Percentiles rank a stretch among this genome's conserved stretches.
Evolutionary conservation across 176 grass and related monocot genomes (phyloP).

Genomic region (Avena atlantica): DNA sequence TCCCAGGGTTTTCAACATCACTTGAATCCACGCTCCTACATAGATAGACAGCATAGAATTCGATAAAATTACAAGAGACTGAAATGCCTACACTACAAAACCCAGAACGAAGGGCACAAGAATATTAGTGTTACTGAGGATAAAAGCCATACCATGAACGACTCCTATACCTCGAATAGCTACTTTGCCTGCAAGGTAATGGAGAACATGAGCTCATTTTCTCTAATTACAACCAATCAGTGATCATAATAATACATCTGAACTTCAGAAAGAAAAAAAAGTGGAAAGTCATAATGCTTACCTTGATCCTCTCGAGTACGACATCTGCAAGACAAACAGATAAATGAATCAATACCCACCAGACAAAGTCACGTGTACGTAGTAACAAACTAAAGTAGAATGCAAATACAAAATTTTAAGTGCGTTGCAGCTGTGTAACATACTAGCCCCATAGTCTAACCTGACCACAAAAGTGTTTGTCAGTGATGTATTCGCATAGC

Average conservation of each 20-base stretch:
- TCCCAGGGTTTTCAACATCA: conserved; percentile 63
- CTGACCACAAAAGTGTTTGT: not conserved
- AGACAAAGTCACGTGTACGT: not conserved
- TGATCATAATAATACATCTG: not conserved
- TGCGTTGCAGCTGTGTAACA: not conserved
- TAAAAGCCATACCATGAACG: conserved; percentile 49
- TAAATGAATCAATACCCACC: conserved; percentile 12
- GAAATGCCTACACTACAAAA: not conserved
- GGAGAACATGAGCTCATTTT: conserved; percentile 38
- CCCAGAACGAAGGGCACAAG: not conserved
- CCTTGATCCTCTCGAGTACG: conserved; percentile 69
- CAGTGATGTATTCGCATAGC: not conserved
- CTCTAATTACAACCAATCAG: conserved; percentile 6
- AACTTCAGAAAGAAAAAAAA: not conserved
- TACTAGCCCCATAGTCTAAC: not conserved
- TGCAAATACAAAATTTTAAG: not conserved
- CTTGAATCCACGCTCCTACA: conserved; percentile 64
- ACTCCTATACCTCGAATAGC: conserved; percentile 68
- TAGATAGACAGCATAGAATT: not conserved
- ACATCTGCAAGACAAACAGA: conserved; percentile 62
- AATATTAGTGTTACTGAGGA: not conserved
- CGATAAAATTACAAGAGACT: not conserved
- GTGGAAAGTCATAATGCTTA: not conserved
- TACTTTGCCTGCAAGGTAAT: conserved; percentile 44
- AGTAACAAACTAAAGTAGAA: not conserved